Evolutionary conservation across 148 eudicot species (phyloP).

Genomic region (Rhododendron molle): DNA sequence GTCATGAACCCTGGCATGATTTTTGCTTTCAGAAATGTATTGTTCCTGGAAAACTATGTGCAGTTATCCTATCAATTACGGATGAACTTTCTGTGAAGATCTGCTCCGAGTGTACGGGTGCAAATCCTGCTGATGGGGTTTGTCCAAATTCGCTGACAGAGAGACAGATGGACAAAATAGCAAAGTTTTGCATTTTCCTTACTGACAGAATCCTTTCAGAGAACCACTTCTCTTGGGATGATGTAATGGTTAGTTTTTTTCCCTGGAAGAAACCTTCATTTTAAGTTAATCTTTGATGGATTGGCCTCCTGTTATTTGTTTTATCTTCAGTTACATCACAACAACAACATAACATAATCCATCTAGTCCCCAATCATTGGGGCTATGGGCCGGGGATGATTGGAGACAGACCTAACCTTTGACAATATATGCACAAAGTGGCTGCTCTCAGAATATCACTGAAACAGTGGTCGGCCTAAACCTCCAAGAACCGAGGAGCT

Average conservation of each 20-base stretch:
- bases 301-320: neutral
- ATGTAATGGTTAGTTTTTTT: slow-evolving; percentile 53
- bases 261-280: neutral
- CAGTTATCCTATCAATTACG: slow-evolving; percentile 49
- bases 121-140: slow-evolving; percentile 15
- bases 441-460: too few species aligned
- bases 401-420: too few species aligned
- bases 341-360: too few species aligned
- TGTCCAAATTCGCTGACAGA: slow-evolving; percentile 22
- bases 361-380: too few species aligned
- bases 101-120: slow-evolving; percentile 23
- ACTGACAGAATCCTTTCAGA: slow-evolving; percentile 50
- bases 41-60: slow-evolving; percentile 50
- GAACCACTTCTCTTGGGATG: slow-evolving; percentile 68
- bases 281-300: neutral
- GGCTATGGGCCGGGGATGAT: too few species aligned
- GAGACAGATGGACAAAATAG: slow-evolving; percentile 39
- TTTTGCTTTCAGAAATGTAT: slow-evolving; percentile 62
- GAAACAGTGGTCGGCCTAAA: too few species aligned
- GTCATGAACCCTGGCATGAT: slow-evolving; percentile 59
- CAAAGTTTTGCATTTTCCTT: slow-evolving; percentile 67
- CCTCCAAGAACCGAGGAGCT: too few species aligned
- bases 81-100: slow-evolving; percentile 42
- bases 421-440: too few species aligned
- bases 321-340: neutral